Conservation (phyloP, 306 rosid genomes). For the Trifolium repens region DNA sequence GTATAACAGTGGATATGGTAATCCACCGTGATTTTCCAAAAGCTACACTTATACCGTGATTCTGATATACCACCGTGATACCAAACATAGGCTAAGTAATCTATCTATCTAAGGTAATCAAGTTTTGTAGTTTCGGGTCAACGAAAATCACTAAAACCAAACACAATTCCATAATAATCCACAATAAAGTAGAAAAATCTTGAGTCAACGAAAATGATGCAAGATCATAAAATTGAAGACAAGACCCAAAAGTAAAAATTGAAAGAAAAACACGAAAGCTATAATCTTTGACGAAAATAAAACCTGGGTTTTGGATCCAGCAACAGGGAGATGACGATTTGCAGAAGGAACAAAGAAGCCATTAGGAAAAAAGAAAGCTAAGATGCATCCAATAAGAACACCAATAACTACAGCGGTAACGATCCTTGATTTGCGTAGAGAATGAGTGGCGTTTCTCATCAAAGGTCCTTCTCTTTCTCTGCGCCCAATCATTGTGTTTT, state of each 20-base stretch:
- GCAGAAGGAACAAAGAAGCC: slow-evolving; percentile 58
- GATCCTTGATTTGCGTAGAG: slow-evolving; percentile 58
- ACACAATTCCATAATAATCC: too few species aligned
- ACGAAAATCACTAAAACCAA: too few species aligned
- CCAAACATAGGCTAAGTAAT: neutral
- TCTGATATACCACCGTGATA: too few species aligned
- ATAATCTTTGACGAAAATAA: slow-evolving; percentile 9
- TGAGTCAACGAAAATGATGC: slow-evolving; percentile 37
- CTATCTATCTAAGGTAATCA: slow-evolving; percentile 11
- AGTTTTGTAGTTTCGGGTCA: neutral
- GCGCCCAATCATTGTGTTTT: slow-evolving; percentile 58
- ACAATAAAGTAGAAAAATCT: slow-evolving; percentile 8
- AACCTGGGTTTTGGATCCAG: slow-evolving; percentile 69
- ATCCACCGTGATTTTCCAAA: too few species aligned
- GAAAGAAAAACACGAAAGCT: neutral
- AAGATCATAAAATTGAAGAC: neutral
- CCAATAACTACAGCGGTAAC: slow-evolving; percentile 66
- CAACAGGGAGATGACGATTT: slow-evolving; percentile 39
- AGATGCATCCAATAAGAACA: slow-evolving; percentile 64
- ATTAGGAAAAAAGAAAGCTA: slow-evolving; percentile 67
- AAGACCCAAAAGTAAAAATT: neutral
- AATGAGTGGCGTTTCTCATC: slow-evolving; percentile 55
- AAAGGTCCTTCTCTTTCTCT: slow-evolving; percentile 76
- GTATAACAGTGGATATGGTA: too few species aligned
- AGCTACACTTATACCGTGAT: too few species aligned